These are phyloP conservation scores for Alternaria dauci DNA, from an alignment of 2,329 filamentous ascomycete species.

Conservation along the genomic window DNA sequence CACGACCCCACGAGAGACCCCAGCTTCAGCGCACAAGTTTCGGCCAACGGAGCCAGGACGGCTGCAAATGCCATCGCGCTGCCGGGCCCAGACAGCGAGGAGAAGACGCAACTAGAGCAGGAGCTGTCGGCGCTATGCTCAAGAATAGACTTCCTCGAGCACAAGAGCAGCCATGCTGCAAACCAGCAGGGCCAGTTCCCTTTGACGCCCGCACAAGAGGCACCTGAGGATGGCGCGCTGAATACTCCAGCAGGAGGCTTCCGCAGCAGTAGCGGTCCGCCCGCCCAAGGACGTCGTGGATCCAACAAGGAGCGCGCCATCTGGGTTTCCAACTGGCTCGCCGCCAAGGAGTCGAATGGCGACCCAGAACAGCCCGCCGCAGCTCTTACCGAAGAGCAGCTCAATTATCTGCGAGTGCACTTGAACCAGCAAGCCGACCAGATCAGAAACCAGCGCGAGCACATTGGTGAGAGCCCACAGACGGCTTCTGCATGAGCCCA, in stretches of 20 bases:
- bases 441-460: slow-evolving; percentile 84
- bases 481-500: neutral
- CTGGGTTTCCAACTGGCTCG: slow-evolving; percentile 62
- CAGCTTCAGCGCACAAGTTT: slow-evolving; percentile 56
- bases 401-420: slow-evolving; percentile 86
- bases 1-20: slow-evolving; percentile 54
- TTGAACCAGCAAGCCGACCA: slow-evolving; percentile 93
- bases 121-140: slow-evolving; percentile 82
- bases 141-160: slow-evolving; percentile 83
- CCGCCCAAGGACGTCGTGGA: slow-evolving; percentile 37
- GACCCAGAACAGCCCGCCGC: slow-evolving; percentile 56
- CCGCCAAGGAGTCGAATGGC: slow-evolving; percentile 62
- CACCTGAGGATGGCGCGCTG: slow-evolving; percentile 62
- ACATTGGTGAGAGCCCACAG: slow-evolving; percentile 61
- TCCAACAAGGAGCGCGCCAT: slow-evolving; percentile 49
- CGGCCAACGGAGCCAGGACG: slow-evolving; percentile 37
- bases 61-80: slow-evolving; percentile 69
- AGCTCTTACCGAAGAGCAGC: slow-evolving; percentile 80
- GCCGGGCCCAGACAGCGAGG: slow-evolving; percentile 76
- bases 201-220: slow-evolving; percentile 79
- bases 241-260: slow-evolving; percentile 53
- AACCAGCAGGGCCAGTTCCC: slow-evolving; percentile 68
- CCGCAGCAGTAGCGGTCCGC: slow-evolving; percentile 43
- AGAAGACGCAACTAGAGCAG: slow-evolving; percentile 80
- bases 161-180: slow-evolving; percentile 72